Conservation (phyloP, 2,329 filamentous ascomycete species). For the Ascochyta pisi region DNA sequence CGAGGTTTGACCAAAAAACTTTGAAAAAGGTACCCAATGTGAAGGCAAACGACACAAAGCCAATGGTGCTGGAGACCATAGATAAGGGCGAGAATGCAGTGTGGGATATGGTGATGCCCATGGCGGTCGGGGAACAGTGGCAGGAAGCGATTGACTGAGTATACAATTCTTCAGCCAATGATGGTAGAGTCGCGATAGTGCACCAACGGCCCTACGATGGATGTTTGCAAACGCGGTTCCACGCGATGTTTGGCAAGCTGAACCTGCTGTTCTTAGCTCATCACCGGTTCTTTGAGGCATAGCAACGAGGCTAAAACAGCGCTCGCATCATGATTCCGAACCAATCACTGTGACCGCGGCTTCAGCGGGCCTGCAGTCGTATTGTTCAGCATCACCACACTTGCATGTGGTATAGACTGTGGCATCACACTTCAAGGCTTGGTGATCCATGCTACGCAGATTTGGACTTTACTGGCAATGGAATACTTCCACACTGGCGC, state of each 20-base stretch:
- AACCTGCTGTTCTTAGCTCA: not conserved
- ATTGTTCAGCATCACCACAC: not conserved
- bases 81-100: conserved; percentile 44
- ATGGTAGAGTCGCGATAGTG: not conserved
- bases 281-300: not conserved
- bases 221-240: not conserved
- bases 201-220: not conserved
- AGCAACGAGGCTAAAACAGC: not conserved
- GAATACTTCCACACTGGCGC: too few relatives aligned
- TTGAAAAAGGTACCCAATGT: conserved; percentile 53
- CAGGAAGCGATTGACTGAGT: not conserved
- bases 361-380: not conserved
- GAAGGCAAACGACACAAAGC: conserved; percentile 54
- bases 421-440: not conserved
- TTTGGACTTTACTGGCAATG: too few relatives aligned
- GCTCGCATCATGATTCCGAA: not conserved
- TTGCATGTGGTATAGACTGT: not conserved
- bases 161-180: not conserved
- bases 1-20: conserved; percentile 51
- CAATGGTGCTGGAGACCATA: conserved; percentile 47
- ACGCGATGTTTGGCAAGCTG: not conserved
- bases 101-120: conserved; percentile 32
- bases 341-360: not conserved
- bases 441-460: too few relatives aligned
- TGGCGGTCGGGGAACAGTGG: conserved; percentile 3